Conservation (phyloP, 225 moss, liverwort and hornwort genomes). For the Thuidium tamariscinum region DNA sequence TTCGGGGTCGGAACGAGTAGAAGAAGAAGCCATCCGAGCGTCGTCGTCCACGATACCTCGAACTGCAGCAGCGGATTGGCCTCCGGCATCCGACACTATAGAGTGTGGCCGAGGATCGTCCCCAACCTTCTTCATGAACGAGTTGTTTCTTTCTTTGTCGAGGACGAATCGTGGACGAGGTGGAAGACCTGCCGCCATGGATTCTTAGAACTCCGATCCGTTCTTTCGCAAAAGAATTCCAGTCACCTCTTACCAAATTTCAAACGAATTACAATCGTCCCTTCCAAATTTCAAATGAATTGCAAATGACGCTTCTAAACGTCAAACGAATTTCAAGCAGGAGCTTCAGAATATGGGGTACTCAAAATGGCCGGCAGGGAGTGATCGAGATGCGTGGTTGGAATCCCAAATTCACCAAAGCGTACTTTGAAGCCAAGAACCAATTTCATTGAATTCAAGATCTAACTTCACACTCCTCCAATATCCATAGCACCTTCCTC, state of each 20-base stretch:
- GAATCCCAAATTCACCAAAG: no score
- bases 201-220: not conserved
- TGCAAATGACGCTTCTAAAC: not conserved
- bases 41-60: not conserved
- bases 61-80: constrained; percentile 18
- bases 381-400: no score
- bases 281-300: not conserved
- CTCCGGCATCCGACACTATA: not conserved
- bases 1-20: not conserved
- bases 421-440: no score
- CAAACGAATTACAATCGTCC: not conserved
- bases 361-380: no score
- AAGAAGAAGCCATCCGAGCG: not conserved
- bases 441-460: no score
- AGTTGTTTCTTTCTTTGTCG: constrained; percentile 9
- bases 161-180: constrained; percentile 9
- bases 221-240: not conserved
- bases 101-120: not conserved
- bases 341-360: no score
- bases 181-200: constrained; percentile 9
- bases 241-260: not conserved
- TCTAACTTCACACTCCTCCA: no score
- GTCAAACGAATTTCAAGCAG: not conserved
- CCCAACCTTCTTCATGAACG: constrained; percentile 1
- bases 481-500: no score